Conservation (phyloP, 2,329 filamentous ascomycete genomes). For the Cordyceps cicadae region DNA sequence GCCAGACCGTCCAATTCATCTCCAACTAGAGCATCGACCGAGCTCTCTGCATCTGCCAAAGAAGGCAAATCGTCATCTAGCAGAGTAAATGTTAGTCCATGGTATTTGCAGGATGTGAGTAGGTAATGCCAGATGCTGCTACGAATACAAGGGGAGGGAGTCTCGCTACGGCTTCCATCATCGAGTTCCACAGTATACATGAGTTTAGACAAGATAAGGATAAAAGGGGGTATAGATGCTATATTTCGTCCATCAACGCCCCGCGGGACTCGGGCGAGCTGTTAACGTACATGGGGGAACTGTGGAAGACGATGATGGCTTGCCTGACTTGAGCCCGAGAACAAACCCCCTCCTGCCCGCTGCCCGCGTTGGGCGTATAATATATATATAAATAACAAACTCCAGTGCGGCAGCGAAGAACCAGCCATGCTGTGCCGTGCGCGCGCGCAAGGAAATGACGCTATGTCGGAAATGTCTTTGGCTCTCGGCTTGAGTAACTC, state of each 20-base stretch:
- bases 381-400: conserved; percentile 13
- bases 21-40: conserved; percentile 61
- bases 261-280: conserved; percentile 25
- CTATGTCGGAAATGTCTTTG: conserved; percentile 20
- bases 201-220: conserved; percentile 24
- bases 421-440: conserved; percentile 13
- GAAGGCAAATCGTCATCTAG: conserved; percentile 56
- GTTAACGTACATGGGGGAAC: conserved; percentile 59
- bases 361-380: conserved; percentile 17
- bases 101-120: conserved; percentile 15
- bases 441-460: conserved; percentile 20
- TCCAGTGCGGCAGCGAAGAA: background rate
- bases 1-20: conserved; percentile 35
- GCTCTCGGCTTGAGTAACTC: conserved; percentile 20
- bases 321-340: conserved; percentile 44
- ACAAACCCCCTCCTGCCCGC: conserved; percentile 16
- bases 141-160: conserved; percentile 35
- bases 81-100: conserved; percentile 34
- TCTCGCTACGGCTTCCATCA: conserved; percentile 50
- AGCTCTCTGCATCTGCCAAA: conserved; percentile 52
- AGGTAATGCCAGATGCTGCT: conserved; percentile 19
- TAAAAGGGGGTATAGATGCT: conserved; percentile 28
- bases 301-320: conserved; percentile 64
- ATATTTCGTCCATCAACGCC: conserved; percentile 34
- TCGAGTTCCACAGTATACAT: conserved; percentile 48